Evolutionary conservation across 768 basidiomycete genomes (phyloP).

Genomic region (Trametes gibbosa): DNA sequence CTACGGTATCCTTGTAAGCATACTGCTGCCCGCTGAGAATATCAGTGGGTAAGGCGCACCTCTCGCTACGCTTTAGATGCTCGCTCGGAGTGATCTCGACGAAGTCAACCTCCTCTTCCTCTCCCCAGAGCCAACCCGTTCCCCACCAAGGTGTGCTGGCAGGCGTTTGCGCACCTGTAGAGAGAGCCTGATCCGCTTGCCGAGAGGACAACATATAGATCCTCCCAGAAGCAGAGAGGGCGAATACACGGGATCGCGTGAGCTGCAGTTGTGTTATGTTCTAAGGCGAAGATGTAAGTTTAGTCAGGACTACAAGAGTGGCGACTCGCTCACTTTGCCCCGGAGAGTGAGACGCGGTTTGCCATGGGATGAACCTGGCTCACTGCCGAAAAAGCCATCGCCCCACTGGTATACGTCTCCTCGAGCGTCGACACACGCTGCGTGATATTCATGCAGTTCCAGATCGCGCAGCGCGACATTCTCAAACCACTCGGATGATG

Average conservation of each 20-base stretch:
- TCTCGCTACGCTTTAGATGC: constrained; percentile 62
- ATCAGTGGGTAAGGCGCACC: constrained; percentile 35
- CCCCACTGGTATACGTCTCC: constrained; percentile 91
- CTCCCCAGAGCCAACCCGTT: constrained; percentile 56
- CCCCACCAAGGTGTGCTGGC: constrained; percentile 59
- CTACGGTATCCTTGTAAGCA: constrained; percentile 34
- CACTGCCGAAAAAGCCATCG: constrained; percentile 48
- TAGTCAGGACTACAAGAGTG: too few relatives aligned
- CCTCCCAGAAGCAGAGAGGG: constrained; percentile 72
- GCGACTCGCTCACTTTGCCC: constrained; percentile 52
- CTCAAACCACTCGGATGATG: constrained; percentile 55
- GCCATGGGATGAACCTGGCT: constrained; percentile 25
- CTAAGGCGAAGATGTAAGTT: constrained; percentile 35
- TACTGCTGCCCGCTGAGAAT: background rate
- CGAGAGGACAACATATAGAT: constrained; percentile 67
- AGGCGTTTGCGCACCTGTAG: constrained; percentile 38
- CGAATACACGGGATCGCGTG: constrained; percentile 64
- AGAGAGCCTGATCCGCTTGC: constrained; percentile 43
- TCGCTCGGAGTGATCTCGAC: constrained; percentile 59
- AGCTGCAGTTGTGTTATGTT: constrained; percentile 65
- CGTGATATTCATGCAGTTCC: constrained; percentile 61
- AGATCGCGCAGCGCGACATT: constrained; percentile 73
- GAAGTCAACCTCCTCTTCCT: constrained; percentile 51
- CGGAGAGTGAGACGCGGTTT: constrained; percentile 54
- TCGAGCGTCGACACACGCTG: constrained; percentile 72